Conservation (phyloP, 495 filamentous ascomycete genomes). For the Hypoxylon crocopeplum region DNA sequence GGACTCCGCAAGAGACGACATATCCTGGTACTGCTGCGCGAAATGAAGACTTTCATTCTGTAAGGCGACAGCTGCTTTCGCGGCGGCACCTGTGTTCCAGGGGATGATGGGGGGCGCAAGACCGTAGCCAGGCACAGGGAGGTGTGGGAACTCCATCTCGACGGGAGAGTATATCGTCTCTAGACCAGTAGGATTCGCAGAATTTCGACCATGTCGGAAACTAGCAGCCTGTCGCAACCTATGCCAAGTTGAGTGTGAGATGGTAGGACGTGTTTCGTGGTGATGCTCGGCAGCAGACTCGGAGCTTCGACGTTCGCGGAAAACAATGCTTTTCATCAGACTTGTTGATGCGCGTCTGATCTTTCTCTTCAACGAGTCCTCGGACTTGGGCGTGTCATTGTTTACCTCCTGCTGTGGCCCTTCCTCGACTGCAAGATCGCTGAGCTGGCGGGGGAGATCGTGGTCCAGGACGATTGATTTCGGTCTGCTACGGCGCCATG, state of each 20-base stretch:
- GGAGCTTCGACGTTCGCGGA: slow-evolving; percentile 55
- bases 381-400: slow-evolving; percentile 22
- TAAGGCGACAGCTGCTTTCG: slow-evolving; percentile 71
- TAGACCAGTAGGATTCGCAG: slow-evolving; percentile 38
- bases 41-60: slow-evolving; percentile 63
- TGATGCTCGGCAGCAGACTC: slow-evolving; percentile 39
- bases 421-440: slow-evolving; percentile 36
- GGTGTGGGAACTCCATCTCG: slow-evolving; percentile 45
- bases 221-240: slow-evolving; percentile 56
- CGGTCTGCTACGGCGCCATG: slow-evolving; percentile 44
- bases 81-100: slow-evolving; percentile 66
- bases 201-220: slow-evolving; percentile 53
- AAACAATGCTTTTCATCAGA: slow-evolving; percentile 55
- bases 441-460: slow-evolving; percentile 21
- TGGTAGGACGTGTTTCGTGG: slow-evolving; percentile 51
- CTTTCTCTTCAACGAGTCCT: slow-evolving; percentile 48
- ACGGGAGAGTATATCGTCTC: slow-evolving; percentile 44
- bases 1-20: slow-evolving; percentile 41
- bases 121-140: slow-evolving; percentile 56
- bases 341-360: slow-evolving; percentile 59
- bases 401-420: slow-evolving; percentile 16
- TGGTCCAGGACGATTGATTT: slow-evolving; percentile 40
- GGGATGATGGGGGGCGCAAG: slow-evolving; percentile 61
- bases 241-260: slow-evolving; percentile 55
- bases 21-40: slow-evolving; percentile 38